Evolutionary conservation across 352 stramenopile genomes (phyloP), one percentile per base, ranked within the genome.

Genomic region (Globisporangium echinulatum): DNA sequence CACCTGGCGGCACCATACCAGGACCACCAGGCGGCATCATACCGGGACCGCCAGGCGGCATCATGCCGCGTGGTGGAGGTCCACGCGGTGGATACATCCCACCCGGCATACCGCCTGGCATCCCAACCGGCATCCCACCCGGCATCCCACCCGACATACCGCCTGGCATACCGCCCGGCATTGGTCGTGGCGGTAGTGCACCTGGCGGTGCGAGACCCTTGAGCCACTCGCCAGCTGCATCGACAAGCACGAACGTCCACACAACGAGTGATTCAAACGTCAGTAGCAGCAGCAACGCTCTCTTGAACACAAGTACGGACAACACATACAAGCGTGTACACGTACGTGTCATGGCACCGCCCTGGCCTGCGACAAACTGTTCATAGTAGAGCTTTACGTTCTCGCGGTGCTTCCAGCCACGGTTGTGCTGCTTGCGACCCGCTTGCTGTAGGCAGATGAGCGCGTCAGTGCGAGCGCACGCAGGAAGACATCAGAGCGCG

Each of bases 301-400:
- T 25, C 25, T 25, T 25, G 25, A 3, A 25, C 25, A 1, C 25
- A 25, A 25, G 25, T 25, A 25, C 25, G 25, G 25, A 2, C 25
- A 25, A 25, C 25, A 25, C 25, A 25, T 1, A 25, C 25, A 25
- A 25, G 2, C 5, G 10, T 9, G 2, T 8, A 14, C 43, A 64
- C 80, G 63, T 81, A 92, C 82, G 82, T 49, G 73, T 87, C 82
- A 92, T 92, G 44, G 88, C 69, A 59, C 70, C 74, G 49, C 82
- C 80, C 62, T 94, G 79, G 40, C 79, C 79, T n/a, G 82, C 76
- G 11, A 91, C 51, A 58, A 91, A 91, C 69, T 91, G 82, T 58
- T 97, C 87, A 69, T 98, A 98, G 67, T 97, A 97, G 55, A 96
- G 81, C 69, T 97, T 96, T 44, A 97, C 90, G 62, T 97, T 97